Evolutionary conservation across 2,329 filamentous ascomycete genomes (phyloP).

Genomic region (Blastomyces gilchristii): DNA sequence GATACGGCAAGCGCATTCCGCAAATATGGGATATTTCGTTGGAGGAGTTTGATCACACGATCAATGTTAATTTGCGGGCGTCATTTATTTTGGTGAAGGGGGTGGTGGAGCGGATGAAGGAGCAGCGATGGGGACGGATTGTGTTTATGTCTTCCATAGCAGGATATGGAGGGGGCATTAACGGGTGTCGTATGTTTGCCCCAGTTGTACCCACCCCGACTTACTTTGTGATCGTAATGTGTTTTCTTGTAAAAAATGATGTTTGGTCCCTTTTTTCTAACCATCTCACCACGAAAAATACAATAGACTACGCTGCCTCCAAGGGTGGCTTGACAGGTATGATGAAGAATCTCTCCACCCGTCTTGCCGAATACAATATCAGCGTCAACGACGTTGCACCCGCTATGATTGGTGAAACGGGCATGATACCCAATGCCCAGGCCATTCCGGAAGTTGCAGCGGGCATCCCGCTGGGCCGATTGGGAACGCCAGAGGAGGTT

Average conservation of each 20-base stretch:
- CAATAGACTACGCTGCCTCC: constrained; percentile 44
- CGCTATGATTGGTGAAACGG: constrained; percentile 56
- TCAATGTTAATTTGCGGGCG: constrained; percentile 52
- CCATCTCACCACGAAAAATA: background rate
- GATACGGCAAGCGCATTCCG: constrained; percentile 52
- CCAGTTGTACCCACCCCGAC: too few species aligned
- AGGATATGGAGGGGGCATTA: constrained; percentile 53
- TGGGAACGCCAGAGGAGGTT: constrained; percentile 50
- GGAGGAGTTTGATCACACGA: constrained; percentile 54
- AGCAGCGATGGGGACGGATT: constrained; percentile 52
- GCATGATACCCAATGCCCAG: constrained; percentile 51
- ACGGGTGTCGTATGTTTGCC: constrained; percentile 43
- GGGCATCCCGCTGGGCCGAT: constrained; percentile 49
- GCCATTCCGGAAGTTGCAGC: constrained; percentile 49
- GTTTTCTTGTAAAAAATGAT: background rate
- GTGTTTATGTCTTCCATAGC: constrained; percentile 56
- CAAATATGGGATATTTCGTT: constrained; percentile 50
- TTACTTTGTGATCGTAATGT: background rate
- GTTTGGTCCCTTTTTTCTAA: background rate
- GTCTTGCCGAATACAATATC: constrained; percentile 51
- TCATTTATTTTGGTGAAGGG: constrained; percentile 53
- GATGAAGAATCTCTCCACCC: constrained; percentile 54
- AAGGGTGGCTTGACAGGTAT: constrained; percentile 54
- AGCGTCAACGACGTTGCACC: constrained; percentile 60
- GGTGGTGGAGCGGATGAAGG: constrained; percentile 51